Evolutionary conservation across 106 monocot genomes (phyloP).

Genomic region (Agapanthus africanus): DNA sequence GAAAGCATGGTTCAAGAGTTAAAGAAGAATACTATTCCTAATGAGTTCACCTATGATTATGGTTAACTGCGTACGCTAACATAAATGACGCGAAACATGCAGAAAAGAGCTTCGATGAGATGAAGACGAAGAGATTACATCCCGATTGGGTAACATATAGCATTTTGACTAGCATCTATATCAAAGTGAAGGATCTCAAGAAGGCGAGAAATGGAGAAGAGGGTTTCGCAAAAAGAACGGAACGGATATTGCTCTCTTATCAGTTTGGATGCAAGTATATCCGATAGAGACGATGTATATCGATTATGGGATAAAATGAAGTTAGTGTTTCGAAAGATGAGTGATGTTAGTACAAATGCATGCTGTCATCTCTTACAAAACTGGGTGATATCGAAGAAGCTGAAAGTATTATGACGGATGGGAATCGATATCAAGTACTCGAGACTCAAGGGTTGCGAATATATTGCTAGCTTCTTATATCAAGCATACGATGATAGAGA

Average conservation of each 20-base stretch:
- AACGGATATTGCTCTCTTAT: slow-evolving; percentile 61
- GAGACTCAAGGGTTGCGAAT: slow-evolving; percentile 60
- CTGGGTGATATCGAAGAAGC: slow-evolving; percentile 54
- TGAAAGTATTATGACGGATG: slow-evolving; percentile 73
- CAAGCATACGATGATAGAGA: slow-evolving; percentile 53
- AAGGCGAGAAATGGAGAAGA: slow-evolving; percentile 78
- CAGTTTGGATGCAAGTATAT: slow-evolving; percentile 45
- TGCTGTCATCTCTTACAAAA: slow-evolving; percentile 61
- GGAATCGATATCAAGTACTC: slow-evolving; percentile 56
- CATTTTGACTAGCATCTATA: slow-evolving; percentile 54
- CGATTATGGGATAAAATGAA: slow-evolving; percentile 81
- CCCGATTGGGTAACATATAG: slow-evolving; percentile 84
- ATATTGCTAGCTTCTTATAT: slow-evolving; percentile 55
- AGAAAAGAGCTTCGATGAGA: slow-evolving; percentile 50
- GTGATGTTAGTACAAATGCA: slow-evolving; percentile 69
- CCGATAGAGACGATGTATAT: slow-evolving; percentile 38
- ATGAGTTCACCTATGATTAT: slow-evolving; percentile 78
- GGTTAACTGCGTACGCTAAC: slow-evolving; percentile 42
- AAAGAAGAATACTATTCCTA: slow-evolving; percentile 54
- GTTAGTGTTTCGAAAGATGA: slow-evolving; percentile 49
- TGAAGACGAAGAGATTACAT: slow-evolving; percentile 36
- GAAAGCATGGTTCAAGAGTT: slow-evolving; percentile 46
- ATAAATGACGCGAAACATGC: slow-evolving; percentile 38
- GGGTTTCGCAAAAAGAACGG: slow-evolving; percentile 44
- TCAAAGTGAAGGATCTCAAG: slow-evolving; percentile 23